Evolutionary conservation across 2,329 filamentous ascomycete genomes (phyloP), one percentile per base, ranked within the genome.

Genomic region (Sarocladium brachiariae): DNA sequence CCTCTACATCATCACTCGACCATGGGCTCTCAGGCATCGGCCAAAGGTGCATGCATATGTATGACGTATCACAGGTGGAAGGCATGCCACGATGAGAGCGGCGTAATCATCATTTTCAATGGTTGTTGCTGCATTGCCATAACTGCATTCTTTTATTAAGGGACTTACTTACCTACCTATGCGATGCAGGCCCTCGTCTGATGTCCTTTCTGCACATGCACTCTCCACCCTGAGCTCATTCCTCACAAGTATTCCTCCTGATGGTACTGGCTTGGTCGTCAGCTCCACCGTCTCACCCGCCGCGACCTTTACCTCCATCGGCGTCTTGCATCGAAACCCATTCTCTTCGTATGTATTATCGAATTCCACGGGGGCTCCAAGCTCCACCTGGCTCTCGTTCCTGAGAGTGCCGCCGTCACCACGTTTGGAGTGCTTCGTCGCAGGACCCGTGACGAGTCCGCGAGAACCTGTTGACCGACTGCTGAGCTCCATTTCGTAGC

Each of bases 301-400:
- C 21, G 46, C 46, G 2, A 49, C 46, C 23, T 49, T 49, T 24
- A 66, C 65, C 21, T 66, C 56, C 24, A 64, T 66, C 38, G 57
- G 58, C 10, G 66, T 64, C 24, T 65, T 56, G 21, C 64, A 63
- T 3, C 54, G 50, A 11, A 55, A 50, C 53, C 62, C 64, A 41
- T 67, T 63, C 2, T 62, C 64, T 18, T 49, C 46, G 18, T 49
- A 49, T 7, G 30, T 35, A 14, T 35, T 37, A n/a, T 49, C 46
- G 19, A 37, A 35, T 7, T 31, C 30, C 13, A 65, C 53, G 16
- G 62, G 59, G 14, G 64, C 49, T 14, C 57, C 52, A 2, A 57
- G 46, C 24, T 58, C 54, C n/a, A 51, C 46, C 37, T 60, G 52
- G 34, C 61, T 66, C 45, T 63, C 62, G 51, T 51, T 58, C 35